A percentile compares a stretch with the other conserved stretches of the same genome.
Conservation (phyloP, 2,329 filamentous ascomycete species). For the Gyromitra esculenta region DNA sequence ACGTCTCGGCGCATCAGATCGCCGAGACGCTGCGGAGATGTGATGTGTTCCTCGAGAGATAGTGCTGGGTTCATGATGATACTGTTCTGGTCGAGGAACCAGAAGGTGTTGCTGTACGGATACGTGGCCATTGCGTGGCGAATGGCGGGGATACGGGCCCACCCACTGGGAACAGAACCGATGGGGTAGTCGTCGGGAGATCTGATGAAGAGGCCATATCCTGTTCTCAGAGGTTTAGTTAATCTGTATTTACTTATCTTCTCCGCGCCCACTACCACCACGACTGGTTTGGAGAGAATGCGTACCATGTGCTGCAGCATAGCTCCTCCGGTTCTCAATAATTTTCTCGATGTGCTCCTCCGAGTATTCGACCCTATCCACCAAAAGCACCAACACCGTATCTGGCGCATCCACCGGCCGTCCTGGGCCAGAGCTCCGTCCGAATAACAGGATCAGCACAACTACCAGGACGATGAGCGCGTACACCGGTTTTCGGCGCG, state of each 20-base stretch:
- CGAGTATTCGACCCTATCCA: slow-evolving; percentile 74
- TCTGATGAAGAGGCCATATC: slow-evolving; percentile 85
- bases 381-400: slow-evolving; percentile 82
- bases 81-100: slow-evolving; percentile 84
- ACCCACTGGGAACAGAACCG: slow-evolving; percentile 64
- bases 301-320: slow-evolving; percentile 86
- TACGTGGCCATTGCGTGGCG: slow-evolving; percentile 86
- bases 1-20: slow-evolving; percentile 83
- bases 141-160: slow-evolving; percentile 83
- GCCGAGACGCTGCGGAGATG: slow-evolving; percentile 74
- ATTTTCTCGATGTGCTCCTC: slow-evolving; percentile 76
- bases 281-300: slow-evolving; percentile 34
- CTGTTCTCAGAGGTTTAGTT: slow-evolving; percentile 60
- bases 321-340: slow-evolving; percentile 82
- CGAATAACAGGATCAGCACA: slow-evolving; percentile 52
- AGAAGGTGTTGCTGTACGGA: slow-evolving; percentile 81
- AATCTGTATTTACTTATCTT: slow-evolving; percentile 32
- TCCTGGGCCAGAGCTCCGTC: slow-evolving; percentile 57
- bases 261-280: slow-evolving; percentile 6
- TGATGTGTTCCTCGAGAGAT: slow-evolving; percentile 75
- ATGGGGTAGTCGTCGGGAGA: slow-evolving; percentile 78
- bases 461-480: slow-evolving; percentile 54
- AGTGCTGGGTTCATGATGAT: slow-evolving; percentile 86
- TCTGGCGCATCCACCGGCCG: slow-evolving; percentile 64
- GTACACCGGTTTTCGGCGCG: slow-evolving; percentile 54